Base-by-base conservation (phyloP, 2,329 filamentous ascomycete genomes). In the Nemania abortiva region DNA sequence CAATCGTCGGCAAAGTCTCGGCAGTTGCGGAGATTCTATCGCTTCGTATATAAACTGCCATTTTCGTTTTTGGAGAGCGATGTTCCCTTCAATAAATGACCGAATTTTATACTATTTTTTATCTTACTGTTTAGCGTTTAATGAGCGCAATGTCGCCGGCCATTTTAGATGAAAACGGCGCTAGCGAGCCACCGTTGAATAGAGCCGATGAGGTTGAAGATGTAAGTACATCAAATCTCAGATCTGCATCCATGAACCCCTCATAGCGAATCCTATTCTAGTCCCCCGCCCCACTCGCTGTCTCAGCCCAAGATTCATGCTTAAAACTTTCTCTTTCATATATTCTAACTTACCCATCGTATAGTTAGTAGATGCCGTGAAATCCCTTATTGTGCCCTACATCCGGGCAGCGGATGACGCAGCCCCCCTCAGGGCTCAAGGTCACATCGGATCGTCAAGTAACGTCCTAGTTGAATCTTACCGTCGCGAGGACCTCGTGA, bases 331-430 rank as follows among this genome's bases (percentile, higher is more conserved):
- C 13, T 27, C n/a, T 54, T 53, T 54, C 18, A 10, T 29, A 52
- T 59, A 45, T 49, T 27, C 47, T 68, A 45, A 67, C 20, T 37
- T n/a, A 27, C 45, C 4, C 27, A 22, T 31, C 18, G 1, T 13
- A 20, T 52, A 94, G 92, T 86, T 94, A 55, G 85, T 94, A 57
- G 84, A 87, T 64, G 87, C 91, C 3, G 87, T 95, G 57, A 88
- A 91, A 79, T 82, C 85, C 9, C 84, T 94, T 63, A 87, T 95
- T 66, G 82, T 94, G 22, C 90, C 90, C 0, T 94, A 92, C 79
- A 89, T 95, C 74, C 85, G 83, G 69, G 83, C 86, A n/a, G 91
- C 92, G 49, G 92, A 95, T 79, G 85, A 90, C 65, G 87, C 89
- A 22, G 82, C 85, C 1, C 77, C 81, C 6, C 84, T 82, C 47